A percentile compares a stretch with the other conserved stretches of the same genome.
Conservation (phyloP, 2,329 filamentous ascomycete species). For the Harringtonia aguacate region DNA sequence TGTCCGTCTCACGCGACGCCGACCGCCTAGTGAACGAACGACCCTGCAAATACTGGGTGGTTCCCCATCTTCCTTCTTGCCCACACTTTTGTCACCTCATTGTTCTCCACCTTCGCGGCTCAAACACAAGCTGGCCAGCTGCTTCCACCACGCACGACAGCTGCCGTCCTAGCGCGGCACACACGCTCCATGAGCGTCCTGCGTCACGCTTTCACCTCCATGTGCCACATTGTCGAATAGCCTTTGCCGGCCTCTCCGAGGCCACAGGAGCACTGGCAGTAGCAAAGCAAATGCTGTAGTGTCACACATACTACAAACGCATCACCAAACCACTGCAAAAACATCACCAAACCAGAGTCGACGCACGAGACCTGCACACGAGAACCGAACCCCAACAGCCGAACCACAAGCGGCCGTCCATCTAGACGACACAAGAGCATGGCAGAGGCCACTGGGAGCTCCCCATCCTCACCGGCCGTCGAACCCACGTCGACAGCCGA, state of each 20-base stretch:
- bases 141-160: neutral
- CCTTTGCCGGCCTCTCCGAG: constrained; percentile 33
- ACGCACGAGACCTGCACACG: no score
- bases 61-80: no score
- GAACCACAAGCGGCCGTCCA: neutral
- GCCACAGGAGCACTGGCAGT: constrained; percentile 27
- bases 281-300: neutral
- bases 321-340: neutral
- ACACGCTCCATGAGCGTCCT: constrained; percentile 6
- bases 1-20: no score
- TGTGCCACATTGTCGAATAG: constrained; percentile 24
- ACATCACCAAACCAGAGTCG: no score
- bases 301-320: neutral
- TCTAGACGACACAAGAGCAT: neutral
- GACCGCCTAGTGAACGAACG: no score
- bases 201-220: constrained; percentile 14
- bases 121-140: neutral
- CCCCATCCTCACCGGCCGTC: neutral
- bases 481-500: neutral
- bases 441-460: no score
- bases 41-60: no score
- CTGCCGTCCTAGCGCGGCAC: neutral
- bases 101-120: neutral
- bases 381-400: no score
- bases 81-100: no score